Evolutionary conservation across 495 filamentous ascomycete genomes (phyloP), one percentile per base, ranked within the genome.

Genomic region (Alectoria sarmentosa): DNA sequence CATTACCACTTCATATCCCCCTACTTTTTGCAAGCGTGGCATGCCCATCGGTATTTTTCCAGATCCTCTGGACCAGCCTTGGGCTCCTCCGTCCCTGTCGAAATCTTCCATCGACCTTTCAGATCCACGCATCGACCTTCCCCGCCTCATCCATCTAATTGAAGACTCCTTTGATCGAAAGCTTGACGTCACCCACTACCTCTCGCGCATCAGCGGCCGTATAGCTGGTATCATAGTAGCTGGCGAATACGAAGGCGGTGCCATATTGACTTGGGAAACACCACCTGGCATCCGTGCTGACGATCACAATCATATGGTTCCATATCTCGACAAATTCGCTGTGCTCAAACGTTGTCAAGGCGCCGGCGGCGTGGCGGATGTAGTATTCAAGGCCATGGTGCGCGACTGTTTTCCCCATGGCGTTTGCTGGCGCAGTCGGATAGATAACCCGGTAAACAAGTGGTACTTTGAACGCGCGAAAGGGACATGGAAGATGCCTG

Each of bases 251-350:
- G 94, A 98, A 79, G 94, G 94, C 59, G 94, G 90, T 2, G 94
- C 94, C 13, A 85, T 99, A 41, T 77, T 98, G 23, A 99, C 94
- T 2, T 99, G 94, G 94, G 94, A 99, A 79, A 77, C 80, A 38
- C 90, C 92, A 0, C 85, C 84, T 0, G 81, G 80, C 0, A 74
- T 86, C 2, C 55, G 68, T 32, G 60, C 72, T 23, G 77, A 74
- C 26, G 79, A 77, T 54, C 68, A 74, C 26, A 76, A 77, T 13
- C 78, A 86, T 6, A 81, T 91, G 72, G 88, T 99, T 0, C 95
- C 93, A 0, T 99, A 99, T 73, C 78, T 99, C 30, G 94, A 99
- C 73, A 99, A 99, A 76, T 99, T 99, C 72, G 94, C 94, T 5
- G 94, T 98, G 3, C 80, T 95, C 7, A 91, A 89, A 70, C 84